phyloP scores from a whole-genome alignment of 2,329 filamentous ascomycete genomes.

The Aciculosporium take region DNA sequence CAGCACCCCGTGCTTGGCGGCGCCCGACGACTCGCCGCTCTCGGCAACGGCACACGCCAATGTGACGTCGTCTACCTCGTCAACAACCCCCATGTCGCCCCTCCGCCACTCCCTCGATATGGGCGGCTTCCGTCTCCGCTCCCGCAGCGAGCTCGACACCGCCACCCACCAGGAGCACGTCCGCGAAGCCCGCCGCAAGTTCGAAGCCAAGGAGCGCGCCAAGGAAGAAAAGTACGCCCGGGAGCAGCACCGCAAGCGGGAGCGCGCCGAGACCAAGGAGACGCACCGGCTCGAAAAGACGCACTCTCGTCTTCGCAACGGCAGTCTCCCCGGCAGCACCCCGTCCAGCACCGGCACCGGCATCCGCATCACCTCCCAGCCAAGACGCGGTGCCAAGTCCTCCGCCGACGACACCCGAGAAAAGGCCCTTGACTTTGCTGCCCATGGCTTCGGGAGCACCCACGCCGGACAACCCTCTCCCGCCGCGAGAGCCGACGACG shows the following conservation, averaged over 20 bases:
- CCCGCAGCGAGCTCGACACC: conserved; percentile 45
- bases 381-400: conserved; percentile 14
- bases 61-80: conserved; percentile 15
- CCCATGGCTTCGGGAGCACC: conserved; percentile 26
- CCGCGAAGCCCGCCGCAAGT: conserved; percentile 46
- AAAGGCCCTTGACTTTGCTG: conserved; percentile 26
- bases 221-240: conserved; percentile 50
- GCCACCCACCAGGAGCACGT: conserved; percentile 41
- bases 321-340: conserved; percentile 19
- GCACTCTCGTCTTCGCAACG: conserved; percentile 25
- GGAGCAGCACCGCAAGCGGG: conserved; percentile 42
- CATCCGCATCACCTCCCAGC: conserved; percentile 12
- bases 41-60: conserved; percentile 13
- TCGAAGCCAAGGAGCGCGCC: conserved; percentile 44
- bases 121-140: conserved; percentile 43
- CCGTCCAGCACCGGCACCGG: conserved; percentile 18
- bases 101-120: conserved; percentile 45
- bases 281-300: conserved; percentile 36
- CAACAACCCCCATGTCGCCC: conserved; percentile 30
- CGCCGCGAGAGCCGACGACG: conserved; percentile 25
- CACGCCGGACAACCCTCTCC: conserved; percentile 16
- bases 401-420: conserved; percentile 21
- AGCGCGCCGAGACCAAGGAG: conserved; percentile 44
- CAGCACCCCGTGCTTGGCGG: conserved; percentile 15
- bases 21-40: conserved; percentile 22